Percentiles rank a stretch among this genome's conserved stretches.
Evolutionary conservation across 139 green algal genomes (phyloP).

Genomic region (Tetradesmus lagerheimii): DNA sequence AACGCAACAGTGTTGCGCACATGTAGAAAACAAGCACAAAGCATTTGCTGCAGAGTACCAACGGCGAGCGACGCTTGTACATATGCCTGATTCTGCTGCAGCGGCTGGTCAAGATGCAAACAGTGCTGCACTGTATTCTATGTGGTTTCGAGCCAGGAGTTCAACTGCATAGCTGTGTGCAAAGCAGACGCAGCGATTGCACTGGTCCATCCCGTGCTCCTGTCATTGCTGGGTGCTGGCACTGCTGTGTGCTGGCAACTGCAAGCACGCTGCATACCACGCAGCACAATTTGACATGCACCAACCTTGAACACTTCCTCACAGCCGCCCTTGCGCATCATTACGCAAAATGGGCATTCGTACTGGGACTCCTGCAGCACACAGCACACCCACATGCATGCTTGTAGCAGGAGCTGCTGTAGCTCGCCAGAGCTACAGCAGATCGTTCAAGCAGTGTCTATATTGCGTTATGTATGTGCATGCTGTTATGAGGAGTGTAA

Average conservation of each 20-base stretch:
- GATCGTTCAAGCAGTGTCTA: neutral
- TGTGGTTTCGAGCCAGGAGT: neutral
- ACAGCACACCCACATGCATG: neutral
- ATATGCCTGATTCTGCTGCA: too few species aligned
- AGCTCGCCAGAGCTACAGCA: neutral
- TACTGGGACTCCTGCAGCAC: neutral
- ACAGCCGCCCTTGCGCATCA: constrained; percentile 54
- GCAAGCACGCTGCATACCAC: neutral
- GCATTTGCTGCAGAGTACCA: neutral
- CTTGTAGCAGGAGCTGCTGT: neutral
- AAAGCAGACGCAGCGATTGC: neutral
- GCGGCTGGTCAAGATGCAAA: too few species aligned
- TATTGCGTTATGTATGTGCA: neutral
- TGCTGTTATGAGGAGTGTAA: neutral
- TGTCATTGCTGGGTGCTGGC: neutral
- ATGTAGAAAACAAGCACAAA: neutral
- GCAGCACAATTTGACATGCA: neutral
- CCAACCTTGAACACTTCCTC: constrained; percentile 49
- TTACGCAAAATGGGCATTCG: constrained; percentile 52
- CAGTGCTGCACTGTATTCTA: neutral
- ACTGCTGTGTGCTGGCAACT: neutral
- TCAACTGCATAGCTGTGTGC: neutral
- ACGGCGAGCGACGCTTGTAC: neutral
- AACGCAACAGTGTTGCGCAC: neutral
- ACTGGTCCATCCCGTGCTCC: too few species aligned